These are phyloP conservation scores for Paulownia fortunei DNA, from an alignment of 257 asterid species.

Conservation along the genomic window DNA sequence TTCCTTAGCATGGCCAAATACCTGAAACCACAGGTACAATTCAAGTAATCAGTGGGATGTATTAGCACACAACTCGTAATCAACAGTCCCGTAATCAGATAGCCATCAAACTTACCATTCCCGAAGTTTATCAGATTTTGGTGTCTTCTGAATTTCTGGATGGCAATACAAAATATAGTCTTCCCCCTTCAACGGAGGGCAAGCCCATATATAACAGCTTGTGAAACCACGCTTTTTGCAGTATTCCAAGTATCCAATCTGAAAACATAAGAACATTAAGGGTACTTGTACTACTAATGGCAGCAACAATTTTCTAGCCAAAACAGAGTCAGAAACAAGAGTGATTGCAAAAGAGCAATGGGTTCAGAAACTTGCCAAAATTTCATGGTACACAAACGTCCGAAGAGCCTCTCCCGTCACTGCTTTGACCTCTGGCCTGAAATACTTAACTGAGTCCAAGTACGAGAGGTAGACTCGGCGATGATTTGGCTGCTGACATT, in stretches of 20 bases:
- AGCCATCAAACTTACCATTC: constrained; percentile 72
- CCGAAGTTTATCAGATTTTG: constrained; percentile 95
- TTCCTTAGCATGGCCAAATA: constrained; percentile 89
- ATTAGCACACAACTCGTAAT: constrained; percentile 7
- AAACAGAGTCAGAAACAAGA: constrained; percentile 11
- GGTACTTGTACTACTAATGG: constrained; percentile 15
- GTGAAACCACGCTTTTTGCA: constrained; percentile 96
- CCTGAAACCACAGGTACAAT: constrained; percentile 60
- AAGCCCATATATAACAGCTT: constrained; percentile 99
- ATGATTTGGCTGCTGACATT: constrained; percentile 92
- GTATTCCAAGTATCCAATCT: constrained; percentile 97
- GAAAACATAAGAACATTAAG: constrained; percentile 33
- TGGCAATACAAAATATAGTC: constrained; percentile 98
- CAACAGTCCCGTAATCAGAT: constrained; percentile 17
- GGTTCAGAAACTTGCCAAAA: constrained; percentile 66
- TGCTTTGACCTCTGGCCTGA: constrained; percentile 94
- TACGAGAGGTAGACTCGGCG: constrained; percentile 96
- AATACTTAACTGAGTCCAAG: constrained; percentile 97
- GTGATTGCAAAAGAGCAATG: constrained; percentile 19
- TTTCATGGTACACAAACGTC: constrained; percentile 96
- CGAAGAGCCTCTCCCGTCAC: constrained; percentile 98
- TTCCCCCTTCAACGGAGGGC: constrained; percentile 98
- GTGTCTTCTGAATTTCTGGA: constrained; percentile 99
- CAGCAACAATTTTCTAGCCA: constrained; percentile 2
- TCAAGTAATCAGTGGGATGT: constrained; percentile 19